Evolutionary conservation across 1,284 basidiomycete genomes (phyloP), one percentile per base, ranked within the genome.

Genomic region (Flammula alnicola): DNA sequence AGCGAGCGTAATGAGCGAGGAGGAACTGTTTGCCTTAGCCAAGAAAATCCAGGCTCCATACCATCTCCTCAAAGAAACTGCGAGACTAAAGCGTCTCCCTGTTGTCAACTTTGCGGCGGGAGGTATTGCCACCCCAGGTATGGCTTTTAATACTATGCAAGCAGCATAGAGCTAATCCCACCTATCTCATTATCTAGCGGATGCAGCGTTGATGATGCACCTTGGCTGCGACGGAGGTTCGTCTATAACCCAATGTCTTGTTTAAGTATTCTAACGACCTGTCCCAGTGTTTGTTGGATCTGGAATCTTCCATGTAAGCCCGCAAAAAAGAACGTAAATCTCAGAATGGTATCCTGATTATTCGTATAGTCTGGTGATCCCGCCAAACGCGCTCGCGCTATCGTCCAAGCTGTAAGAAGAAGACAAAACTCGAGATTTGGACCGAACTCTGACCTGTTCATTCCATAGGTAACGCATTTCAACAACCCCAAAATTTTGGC

Each of bases 181-280:
- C 32, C 16, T 54, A 12, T 20, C 41, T 36, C 26, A 47, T 56
- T 44, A 46, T 51, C 9, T 56, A 89, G 90, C 95, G 57, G 96
- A 99, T 69, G 97, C 96, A 17, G 97, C 97, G 3, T 74, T 99
- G 57, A 98, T 99, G 96, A 99, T 99, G 96, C 95, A 98, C 68
- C 83, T 99, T 30, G 95, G 96, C 41, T 95, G 93, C 69, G 96
- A 99, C 67, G 96, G 97, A 78, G 93, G 92, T 93, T 63, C 73
- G 32, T 33, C 38, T 42, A 42, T 59, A 49, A 38, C 19, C 45
- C 35, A 30, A 20, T 33, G 17, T 37, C 39, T 59, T 32, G 52
- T 47, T 23, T 5, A 49, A 8, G 16, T 20, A 26, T 49, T 51
- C 36, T 50, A 44, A 51, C 61, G 45, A 60, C 39, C 22, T 23